phyloP scores from a whole-genome alignment of 148 eudicot genomes.

The Fallopia convolvulus region DNA sequence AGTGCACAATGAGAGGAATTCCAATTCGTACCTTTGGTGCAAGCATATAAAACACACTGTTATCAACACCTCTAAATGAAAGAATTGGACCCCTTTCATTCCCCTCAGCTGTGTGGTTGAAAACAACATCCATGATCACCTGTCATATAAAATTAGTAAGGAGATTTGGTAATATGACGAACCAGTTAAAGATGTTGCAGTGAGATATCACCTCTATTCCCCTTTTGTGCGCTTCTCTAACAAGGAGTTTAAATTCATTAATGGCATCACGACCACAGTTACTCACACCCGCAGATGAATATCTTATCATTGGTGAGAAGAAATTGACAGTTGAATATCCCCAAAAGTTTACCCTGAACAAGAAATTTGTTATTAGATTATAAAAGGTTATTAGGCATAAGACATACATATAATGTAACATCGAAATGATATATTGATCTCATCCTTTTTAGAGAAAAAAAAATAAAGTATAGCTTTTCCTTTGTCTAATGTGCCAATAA shows the following conservation, averaged over 20 bases:
- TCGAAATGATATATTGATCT: neutral
- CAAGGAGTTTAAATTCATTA: conserved; percentile 86
- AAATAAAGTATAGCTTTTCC: neutral
- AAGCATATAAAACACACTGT: conserved; percentile 91
- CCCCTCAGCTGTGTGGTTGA: conserved; percentile 99
- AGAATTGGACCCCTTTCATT: conserved; percentile 86
- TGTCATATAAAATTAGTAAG: conserved; percentile 21
- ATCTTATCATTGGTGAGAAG: conserved; percentile 96
- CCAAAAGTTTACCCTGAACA: conserved; percentile 88
- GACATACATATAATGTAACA: neutral
- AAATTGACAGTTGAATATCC: conserved; percentile 88
- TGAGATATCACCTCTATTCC: conserved; percentile 76
- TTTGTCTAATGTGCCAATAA: neutral
- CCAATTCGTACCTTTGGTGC: conserved; percentile 69
- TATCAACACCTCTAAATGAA: conserved; percentile 92
- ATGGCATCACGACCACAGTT: conserved; percentile 76
- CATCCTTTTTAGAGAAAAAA: neutral
- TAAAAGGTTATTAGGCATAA: neutral
- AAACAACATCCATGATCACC: conserved; percentile 99
- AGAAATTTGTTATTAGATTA: neutral
- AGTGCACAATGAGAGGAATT: neutral
- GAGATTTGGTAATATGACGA: conserved; percentile 12
- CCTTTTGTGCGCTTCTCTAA: conserved; percentile 93
- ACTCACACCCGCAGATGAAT: conserved; percentile 59
- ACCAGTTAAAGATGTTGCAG: conserved; percentile 10